Conservation (phyloP, 768 basidiomycete genomes). For the Rhodosporidiobolus sp. region DNA sequence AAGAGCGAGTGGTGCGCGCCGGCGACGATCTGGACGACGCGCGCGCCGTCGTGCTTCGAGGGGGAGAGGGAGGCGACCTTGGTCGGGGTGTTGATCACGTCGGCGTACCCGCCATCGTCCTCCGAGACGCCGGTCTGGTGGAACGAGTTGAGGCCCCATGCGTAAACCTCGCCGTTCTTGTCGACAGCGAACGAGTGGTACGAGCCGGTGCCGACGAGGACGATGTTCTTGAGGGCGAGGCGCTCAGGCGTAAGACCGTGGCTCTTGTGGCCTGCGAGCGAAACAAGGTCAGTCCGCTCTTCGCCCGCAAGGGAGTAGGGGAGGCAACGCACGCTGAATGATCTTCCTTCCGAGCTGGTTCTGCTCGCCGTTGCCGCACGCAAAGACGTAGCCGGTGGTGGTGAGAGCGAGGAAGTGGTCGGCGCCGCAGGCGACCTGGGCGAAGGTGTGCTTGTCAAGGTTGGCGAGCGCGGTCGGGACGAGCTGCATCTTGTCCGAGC, state of each 20-base stretch:
- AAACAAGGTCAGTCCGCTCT: neutral
- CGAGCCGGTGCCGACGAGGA: constrained; percentile 71
- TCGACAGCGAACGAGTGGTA: constrained; percentile 90
- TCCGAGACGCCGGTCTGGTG: constrained; percentile 61
- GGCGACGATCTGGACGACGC: constrained; percentile 63
- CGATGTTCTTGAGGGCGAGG: constrained; percentile 71
- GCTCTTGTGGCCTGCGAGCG: constrained; percentile 64
- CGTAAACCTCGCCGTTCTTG: constrained; percentile 76
- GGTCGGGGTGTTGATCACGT: constrained; percentile 58
- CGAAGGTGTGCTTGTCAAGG: constrained; percentile 55
- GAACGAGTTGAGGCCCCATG: constrained; percentile 89
- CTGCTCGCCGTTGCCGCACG: constrained; percentile 88
- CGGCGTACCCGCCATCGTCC: constrained; percentile 48
- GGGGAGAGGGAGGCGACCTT: constrained; percentile 48
- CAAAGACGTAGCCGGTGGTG: constrained; percentile 77
- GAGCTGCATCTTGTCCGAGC: constrained; percentile 65
- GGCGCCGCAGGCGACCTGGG: constrained; percentile 71
- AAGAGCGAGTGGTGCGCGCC: constrained; percentile 91
- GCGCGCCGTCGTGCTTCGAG: constrained; percentile 47
- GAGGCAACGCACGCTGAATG: constrained; percentile 51
- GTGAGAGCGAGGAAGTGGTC: constrained; percentile 89
- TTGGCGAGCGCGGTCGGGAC: constrained; percentile 51
- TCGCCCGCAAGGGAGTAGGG: neutral
- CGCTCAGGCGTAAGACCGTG: constrained; percentile 86
- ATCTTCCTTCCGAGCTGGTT: constrained; percentile 88